Evolutionary conservation across 2,329 filamentous ascomycete species (phyloP).

Genomic region (Nigrograna mackinnonii): DNA sequence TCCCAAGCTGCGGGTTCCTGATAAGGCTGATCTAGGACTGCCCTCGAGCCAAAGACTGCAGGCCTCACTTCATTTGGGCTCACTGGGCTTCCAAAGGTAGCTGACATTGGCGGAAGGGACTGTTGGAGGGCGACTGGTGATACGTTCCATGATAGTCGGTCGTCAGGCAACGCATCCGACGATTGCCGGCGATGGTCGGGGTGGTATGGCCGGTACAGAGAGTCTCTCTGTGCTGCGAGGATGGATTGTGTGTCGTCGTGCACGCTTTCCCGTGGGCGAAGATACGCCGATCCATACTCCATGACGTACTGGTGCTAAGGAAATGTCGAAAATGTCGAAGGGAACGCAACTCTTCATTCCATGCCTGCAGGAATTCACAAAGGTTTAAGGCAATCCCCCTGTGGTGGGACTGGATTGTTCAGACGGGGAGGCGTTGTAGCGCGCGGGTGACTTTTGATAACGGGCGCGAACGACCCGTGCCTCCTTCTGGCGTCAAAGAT

Average conservation of each 20-base stretch:
- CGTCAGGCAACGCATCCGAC: slow-evolving; percentile 1
- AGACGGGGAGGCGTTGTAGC: no score
- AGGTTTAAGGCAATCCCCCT: no score
- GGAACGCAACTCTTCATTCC: slow-evolving; percentile 5
- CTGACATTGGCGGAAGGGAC: slow-evolving; percentile 7
- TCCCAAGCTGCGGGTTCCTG: slow-evolving; percentile 11
- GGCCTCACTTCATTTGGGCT: slow-evolving; percentile 3
- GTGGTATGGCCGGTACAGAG: slow-evolving; percentile 10
- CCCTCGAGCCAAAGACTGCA: slow-evolving; percentile 11
- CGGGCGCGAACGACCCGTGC: no score
- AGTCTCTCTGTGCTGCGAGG: slow-evolving; percentile 5
- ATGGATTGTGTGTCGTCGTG: slow-evolving; percentile 11
- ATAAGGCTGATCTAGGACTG: slow-evolving; percentile 9
- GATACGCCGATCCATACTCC: slow-evolving; percentile 11
- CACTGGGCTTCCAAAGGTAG: no score
- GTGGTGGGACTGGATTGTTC: no score
- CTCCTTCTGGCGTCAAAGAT: no score
- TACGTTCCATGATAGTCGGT: slow-evolving; percentile 2
- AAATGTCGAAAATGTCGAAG: neutral
- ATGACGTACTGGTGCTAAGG: slow-evolving; percentile 1
- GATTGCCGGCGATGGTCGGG: slow-evolving; percentile 6
- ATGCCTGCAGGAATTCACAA: slow-evolving; percentile 2
- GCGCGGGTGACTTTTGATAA: no score
- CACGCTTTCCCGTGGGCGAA: slow-evolving; percentile 2
- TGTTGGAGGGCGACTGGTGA: slow-evolving; percentile 7